Evolutionary conservation across 116 monocot genomes (phyloP), one percentile per base, ranked within the genome.

Genomic region (Papilionanthe hybrid): DNA sequence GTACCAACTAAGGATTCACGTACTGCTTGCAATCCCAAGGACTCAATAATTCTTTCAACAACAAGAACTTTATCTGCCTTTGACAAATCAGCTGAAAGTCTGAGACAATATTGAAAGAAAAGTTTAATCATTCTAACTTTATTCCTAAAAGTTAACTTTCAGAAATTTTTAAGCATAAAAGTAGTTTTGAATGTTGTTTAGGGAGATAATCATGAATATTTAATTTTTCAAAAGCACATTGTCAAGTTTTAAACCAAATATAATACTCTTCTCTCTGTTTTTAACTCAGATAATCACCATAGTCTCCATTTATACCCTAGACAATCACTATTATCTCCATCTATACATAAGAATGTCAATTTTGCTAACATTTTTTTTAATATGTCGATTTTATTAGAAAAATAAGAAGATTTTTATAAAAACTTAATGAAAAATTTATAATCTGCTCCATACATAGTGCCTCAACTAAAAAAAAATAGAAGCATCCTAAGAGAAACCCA

Each of bases 1-100:
- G 99, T 95, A n/a, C 99, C 99, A 79, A 99, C 99, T 72, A 99
- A 86, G 42, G 99, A 99, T 63, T 99, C 99, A 22, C 99, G 87
- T 17, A 99, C 87, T 22, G 82, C 81, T 78, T 99, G 95, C 30
- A 99, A 82, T 20, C 95, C 95, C 18, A 99, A 83, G 17, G 93
- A 95, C 44, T 99, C 99, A 42, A 99, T 95, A 74, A 95, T 93
- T 87, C 99, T 92, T 91, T 99, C 99, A 42, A 99, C 95, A 42
- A 99, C 95, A 71, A 99, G 86, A 82, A 99, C 95, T 84, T 90
- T 99, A 41, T 99, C 99, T 37, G 99, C 89, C 85, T 99, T 99
- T 77, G 91, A 84, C 84, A 99, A 80, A 73, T 90, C 86, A 72
- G 87, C 93, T 9, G 99, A 84, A 79, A 99, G 90, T 76, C 99